A percentile compares a stretch with the other conserved stretches of the same genome.
Conservation (phyloP, 176 grass and related monocot species). For the Tillandsia fasciculata region DNA sequence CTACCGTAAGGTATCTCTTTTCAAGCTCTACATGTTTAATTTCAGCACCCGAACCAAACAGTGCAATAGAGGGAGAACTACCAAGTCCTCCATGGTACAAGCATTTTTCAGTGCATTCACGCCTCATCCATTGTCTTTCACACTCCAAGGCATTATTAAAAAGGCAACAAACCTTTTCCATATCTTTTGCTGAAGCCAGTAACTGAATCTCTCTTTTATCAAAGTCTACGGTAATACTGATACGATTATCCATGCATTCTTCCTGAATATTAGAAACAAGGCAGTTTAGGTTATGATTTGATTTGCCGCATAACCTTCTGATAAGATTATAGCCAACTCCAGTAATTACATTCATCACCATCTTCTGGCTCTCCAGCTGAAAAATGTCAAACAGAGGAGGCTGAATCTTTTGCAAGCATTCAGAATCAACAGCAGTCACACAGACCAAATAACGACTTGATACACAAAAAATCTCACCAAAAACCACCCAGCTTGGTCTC, state of each 20-base stretch:
- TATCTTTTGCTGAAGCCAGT: slow-evolving; percentile 11
- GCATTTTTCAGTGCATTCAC: slow-evolving; percentile 20
- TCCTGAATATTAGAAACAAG: slow-evolving; percentile 11
- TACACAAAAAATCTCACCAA: slow-evolving; percentile 23
- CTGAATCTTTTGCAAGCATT: slow-evolving; percentile 5
- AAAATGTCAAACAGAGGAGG: slow-evolving; percentile 17
- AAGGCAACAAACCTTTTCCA: slow-evolving; percentile 5
- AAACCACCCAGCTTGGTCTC: slow-evolving; percentile 19
- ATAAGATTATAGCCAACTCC: slow-evolving; percentile 19
- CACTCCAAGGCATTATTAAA: neutral
- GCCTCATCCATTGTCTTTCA: slow-evolving; percentile 13
- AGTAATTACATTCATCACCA: slow-evolving; percentile 18
- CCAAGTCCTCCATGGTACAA: slow-evolving; percentile 10
- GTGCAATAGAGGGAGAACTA: slow-evolving; percentile 7
- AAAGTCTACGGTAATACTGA: slow-evolving; percentile 15
- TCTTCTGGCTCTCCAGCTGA: slow-evolving; percentile 8
- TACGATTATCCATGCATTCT: slow-evolving; percentile 5
- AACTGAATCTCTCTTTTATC: slow-evolving; percentile 20
- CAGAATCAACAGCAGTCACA: slow-evolving; percentile 25
- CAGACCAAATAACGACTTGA: slow-evolving; percentile 22
- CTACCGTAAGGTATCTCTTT: slow-evolving; percentile 12
- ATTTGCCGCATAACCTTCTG: slow-evolving; percentile 17
- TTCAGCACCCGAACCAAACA: slow-evolving; percentile 31
- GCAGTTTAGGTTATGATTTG: slow-evolving; percentile 14
- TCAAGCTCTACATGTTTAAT: slow-evolving; percentile 31